Conservation (phyloP, 495 filamentous ascomycete genomes). For the Trichoderma gamsii region DNA sequence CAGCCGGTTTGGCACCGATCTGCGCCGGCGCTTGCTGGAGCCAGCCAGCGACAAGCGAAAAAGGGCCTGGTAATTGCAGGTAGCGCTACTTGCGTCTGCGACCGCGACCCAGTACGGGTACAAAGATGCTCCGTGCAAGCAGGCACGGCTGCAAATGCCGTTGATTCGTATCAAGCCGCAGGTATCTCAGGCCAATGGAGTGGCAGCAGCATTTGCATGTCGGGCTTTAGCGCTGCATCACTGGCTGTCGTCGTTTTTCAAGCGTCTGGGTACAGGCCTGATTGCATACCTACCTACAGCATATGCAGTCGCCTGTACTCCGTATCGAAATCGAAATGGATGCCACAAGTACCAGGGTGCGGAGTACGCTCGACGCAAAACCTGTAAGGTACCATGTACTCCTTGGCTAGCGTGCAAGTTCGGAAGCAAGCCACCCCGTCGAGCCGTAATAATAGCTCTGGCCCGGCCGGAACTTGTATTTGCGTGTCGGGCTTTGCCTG, state of each 20-base stretch:
- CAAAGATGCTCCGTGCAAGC: not conserved
- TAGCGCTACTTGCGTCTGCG: not conserved
- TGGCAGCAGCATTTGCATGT: not conserved
- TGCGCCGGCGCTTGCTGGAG: conserved; percentile 13
- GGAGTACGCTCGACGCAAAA: not conserved
- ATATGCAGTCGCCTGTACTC: not conserved
- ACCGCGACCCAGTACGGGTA: not conserved
- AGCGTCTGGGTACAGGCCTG: too few species aligned
- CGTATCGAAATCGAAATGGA: not conserved
- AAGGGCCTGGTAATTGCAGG: not conserved
- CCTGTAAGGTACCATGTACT: conserved; percentile 7
- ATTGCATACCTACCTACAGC: not conserved
- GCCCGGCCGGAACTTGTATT: too few species aligned
- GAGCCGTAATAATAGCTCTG: not conserved
- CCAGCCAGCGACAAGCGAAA: conserved; percentile 7
- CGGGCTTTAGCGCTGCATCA: not conserved
- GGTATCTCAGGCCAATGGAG: not conserved
- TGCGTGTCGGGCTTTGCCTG: not conserved
- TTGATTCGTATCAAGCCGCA: not conserved
- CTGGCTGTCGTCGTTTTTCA: not conserved
- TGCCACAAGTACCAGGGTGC: too few species aligned
- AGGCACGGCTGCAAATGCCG: not conserved
- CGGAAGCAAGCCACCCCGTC: conserved; percentile 7
- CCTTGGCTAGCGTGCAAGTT: not conserved
- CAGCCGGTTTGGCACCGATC: conserved; percentile 10